Evolutionary conservation across 805 yeast genomes (phyloP).

Genomic region (Wickerhamomyces sydowiorum): DNA sequence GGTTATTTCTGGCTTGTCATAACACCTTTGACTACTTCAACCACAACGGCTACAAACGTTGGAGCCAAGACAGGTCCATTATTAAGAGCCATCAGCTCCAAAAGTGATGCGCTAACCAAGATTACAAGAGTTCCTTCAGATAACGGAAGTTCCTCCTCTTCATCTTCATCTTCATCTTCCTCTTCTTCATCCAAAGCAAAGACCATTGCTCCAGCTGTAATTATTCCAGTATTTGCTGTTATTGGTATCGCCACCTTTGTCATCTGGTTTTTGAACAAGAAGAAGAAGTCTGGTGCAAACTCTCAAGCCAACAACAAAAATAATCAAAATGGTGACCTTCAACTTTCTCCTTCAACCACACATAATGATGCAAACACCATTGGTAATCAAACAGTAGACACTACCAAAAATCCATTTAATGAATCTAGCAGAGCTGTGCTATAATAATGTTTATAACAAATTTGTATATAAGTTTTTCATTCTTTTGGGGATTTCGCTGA

Average conservation of each 20-base stretch:
- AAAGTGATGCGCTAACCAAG: constrained; percentile 23
- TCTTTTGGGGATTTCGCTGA: too few species aligned
- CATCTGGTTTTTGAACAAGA: constrained; percentile 25
- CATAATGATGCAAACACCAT: constrained; percentile 7
- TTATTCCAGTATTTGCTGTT: constrained; percentile 34
- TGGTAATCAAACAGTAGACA: constrained; percentile 14
- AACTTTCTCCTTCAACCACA: constrained; percentile 20
- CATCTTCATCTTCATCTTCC: constrained; percentile 10
- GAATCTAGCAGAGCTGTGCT: constrained; percentile 24
- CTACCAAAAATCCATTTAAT: constrained; percentile 22
- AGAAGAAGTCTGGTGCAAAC: constrained; percentile 11
- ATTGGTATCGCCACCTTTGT: constrained; percentile 24
- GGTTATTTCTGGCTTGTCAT: constrained; percentile 35
- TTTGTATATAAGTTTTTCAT: too few species aligned
- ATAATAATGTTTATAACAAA: constrained; percentile 1
- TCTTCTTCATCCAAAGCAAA: constrained; percentile 17
- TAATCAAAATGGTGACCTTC: constrained; percentile 13
- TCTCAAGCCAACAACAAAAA: constrained; percentile 1
- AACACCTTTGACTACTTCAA: constrained; percentile 31
- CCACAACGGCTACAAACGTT: constrained; percentile 28
- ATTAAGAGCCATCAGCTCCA: constrained; percentile 28
- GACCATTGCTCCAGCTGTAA: constrained; percentile 36
- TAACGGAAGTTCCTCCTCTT: constrained; percentile 22
- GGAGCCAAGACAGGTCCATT: constrained; percentile 37
- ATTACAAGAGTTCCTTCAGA: constrained; percentile 37